These are phyloP conservation scores for Nosema muscidifuracis DNA, from an alignment of 371 early-diverging fungal genomes.

Conservation along the genomic window DNA sequence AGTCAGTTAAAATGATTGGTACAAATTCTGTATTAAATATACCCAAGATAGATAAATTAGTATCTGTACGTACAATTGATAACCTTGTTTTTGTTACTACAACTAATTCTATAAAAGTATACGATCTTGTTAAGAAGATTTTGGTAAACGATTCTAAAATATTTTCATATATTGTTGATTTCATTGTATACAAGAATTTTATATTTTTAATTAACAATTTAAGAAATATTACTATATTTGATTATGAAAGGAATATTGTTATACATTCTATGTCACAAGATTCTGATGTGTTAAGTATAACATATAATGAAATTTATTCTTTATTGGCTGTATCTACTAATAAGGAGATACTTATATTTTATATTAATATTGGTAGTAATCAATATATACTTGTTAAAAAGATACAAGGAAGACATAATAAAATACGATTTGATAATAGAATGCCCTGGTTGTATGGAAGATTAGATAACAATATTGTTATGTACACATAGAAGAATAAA, in stretches of 20 bases:
- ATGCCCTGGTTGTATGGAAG: neutral
- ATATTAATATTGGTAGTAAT: slow-evolving; percentile 14
- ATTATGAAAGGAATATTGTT: slow-evolving; percentile 3
- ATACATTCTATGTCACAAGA: slow-evolving; percentile 23
- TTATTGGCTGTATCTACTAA: slow-evolving; percentile 13
- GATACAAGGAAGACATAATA: neutral
- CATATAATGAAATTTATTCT: neutral
- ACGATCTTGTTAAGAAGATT: neutral
- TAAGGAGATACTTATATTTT: slow-evolving; percentile 20
- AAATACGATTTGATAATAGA: neutral
- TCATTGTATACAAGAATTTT: neutral
- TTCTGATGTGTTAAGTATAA: neutral
- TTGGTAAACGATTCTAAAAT: neutral
- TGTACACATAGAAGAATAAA: neutral
- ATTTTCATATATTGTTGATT: slow-evolving; percentile 6
- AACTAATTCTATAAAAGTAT: slow-evolving; percentile 16
- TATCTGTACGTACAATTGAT: neutral
- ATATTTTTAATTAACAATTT: slow-evolving; percentile 15
- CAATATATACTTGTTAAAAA: slow-evolving; percentile 16
- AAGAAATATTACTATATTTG: slow-evolving; percentile 13
- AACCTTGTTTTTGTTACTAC: slow-evolving; percentile 2
- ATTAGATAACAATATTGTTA: neutral
- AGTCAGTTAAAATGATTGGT: neutral
- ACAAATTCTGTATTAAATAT: neutral
- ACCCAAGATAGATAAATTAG: neutral